Percentiles rank a stretch among this genome's conserved stretches.
Conservation (phyloP, 768 basidiomycete genomes). For the Wakefieldia striispora region DNA sequence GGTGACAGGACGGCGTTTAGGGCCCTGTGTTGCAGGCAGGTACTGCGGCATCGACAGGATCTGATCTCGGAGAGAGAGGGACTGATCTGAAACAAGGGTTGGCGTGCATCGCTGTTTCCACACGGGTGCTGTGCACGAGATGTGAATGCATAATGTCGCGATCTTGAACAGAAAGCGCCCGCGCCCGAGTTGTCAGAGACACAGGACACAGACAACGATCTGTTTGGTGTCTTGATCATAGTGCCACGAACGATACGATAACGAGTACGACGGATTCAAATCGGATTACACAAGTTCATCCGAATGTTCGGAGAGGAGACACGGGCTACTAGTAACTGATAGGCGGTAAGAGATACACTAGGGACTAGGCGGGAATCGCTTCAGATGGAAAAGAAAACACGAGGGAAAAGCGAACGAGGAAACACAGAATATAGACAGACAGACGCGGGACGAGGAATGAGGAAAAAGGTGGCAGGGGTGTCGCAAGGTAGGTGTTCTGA, state of each 20-base stretch:
- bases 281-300: conserved; percentile 6
- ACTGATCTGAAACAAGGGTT: no score
- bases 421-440: background rate
- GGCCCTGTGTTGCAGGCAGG: background rate
- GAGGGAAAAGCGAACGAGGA: background rate
- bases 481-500: conserved; percentile 5
- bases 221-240: no score
- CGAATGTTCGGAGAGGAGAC: background rate
- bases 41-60: background rate
- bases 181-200: no score
- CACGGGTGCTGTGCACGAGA: background rate
- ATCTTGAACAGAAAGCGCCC: no score
- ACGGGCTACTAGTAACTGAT: background rate
- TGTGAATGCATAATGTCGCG: background rate
- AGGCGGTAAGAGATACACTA: conserved; percentile 19
- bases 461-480: conserved; percentile 2
- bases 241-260: no score
- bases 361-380: conserved; percentile 11
- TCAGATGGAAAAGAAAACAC: background rate
- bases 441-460: background rate
- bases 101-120: no score
- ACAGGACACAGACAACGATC: no score
- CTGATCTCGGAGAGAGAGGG: no score
- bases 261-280: no score
- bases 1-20: no score